A percentile compares a stretch with the other conserved stretches of the same genome.
phyloP scores from a whole-genome alignment of 2,329 filamentous ascomycete genomes.

The Epichloe glyceriae region DNA sequence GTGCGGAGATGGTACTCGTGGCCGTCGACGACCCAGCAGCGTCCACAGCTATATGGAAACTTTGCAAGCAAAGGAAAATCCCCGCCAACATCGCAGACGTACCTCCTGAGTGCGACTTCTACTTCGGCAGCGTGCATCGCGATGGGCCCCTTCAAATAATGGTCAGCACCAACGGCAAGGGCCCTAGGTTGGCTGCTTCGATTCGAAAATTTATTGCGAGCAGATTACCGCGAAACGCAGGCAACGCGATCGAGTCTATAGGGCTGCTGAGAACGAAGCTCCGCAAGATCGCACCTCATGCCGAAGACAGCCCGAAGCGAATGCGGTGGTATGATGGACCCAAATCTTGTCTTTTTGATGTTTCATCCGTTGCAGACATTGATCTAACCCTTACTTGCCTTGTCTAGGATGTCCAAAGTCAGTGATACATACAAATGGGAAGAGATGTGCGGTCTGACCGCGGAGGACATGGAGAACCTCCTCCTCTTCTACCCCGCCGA shows the following conservation, averaged over 20 bases:
- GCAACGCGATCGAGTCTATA: slow-evolving; percentile 74
- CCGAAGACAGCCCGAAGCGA: slow-evolving; percentile 66
- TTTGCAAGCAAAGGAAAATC: slow-evolving; percentile 75
- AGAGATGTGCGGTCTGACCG: slow-evolving; percentile 69
- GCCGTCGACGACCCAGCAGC: slow-evolving; percentile 88
- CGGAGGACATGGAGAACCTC: slow-evolving; percentile 75
- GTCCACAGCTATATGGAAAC: slow-evolving; percentile 83
- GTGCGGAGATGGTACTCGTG: slow-evolving; percentile 74
- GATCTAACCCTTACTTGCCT: background rate
- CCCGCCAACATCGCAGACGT: slow-evolving; percentile 96
- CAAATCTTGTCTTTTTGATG: background rate
- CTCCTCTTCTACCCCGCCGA: slow-evolving; percentile 55
- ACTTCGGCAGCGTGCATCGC: slow-evolving; percentile 90
- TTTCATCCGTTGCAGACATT: background rate
- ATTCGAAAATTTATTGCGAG: slow-evolving; percentile 72
- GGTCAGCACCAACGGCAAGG: slow-evolving; percentile 97
- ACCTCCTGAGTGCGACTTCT: slow-evolving; percentile 93
- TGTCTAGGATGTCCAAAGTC: slow-evolving; percentile 73
- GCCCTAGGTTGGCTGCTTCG: slow-evolving; percentile 77
- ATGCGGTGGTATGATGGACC: slow-evolving; percentile 63
- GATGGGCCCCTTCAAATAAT: slow-evolving; percentile 95
- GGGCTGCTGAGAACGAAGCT: slow-evolving; percentile 69
- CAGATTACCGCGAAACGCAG: slow-evolving; percentile 63
- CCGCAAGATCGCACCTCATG: slow-evolving; percentile 58
- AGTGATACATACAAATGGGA: slow-evolving; percentile 79